These are phyloP conservation scores for Brassica carinata DNA, from an alignment of 345 rosid genomes.

Conservation along the genomic window DNA sequence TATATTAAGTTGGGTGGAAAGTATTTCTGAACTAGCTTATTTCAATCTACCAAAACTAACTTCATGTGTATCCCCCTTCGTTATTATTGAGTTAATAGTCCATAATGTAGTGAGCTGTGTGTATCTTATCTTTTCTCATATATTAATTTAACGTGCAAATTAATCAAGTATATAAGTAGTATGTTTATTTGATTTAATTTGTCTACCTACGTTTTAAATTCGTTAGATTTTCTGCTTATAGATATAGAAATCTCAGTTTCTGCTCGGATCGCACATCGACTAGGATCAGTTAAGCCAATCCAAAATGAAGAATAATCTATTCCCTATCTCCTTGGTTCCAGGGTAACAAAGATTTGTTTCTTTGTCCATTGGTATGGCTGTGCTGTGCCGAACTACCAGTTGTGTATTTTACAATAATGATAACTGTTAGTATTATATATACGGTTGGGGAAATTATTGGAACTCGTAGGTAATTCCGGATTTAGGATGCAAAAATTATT, in stretches of 20 bases:
- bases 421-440: background rate
- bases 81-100: background rate
- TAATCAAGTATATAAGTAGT: background rate
- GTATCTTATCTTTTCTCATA: background rate
- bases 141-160: background rate
- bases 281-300: constrained; percentile 25
- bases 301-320: background rate
- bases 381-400: constrained; percentile 14
- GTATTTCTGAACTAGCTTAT: background rate
- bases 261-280: constrained; percentile 10
- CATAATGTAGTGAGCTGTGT: background rate
- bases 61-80: background rate
- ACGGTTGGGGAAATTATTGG: background rate
- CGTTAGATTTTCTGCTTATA: background rate
- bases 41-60: constrained; percentile 19
- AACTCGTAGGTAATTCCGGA: no score
- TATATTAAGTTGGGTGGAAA: background rate
- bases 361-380: constrained; percentile 23
- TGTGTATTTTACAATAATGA: background rate
- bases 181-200: background rate
- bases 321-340: background rate
- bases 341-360: constrained; percentile 19
- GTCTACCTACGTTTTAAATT: constrained; percentile 3
- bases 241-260: constrained; percentile 7
- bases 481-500: no score